Conservation (phyloP, 108 stramenopile genomes). For the Bacterosira constricta region DNA sequence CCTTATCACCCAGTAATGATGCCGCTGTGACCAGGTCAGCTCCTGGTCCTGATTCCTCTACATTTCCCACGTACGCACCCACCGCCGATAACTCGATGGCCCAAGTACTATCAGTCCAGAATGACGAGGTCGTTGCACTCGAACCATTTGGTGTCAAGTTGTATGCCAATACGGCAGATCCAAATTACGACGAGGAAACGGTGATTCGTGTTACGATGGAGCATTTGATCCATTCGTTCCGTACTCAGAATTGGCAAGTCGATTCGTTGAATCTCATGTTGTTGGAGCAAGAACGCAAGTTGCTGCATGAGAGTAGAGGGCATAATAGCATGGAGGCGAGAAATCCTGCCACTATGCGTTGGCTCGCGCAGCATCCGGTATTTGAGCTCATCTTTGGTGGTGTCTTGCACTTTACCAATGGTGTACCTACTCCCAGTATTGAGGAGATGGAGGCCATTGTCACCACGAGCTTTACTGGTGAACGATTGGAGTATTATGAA, state of each 20-base stretch:
- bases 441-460: slow-evolving; percentile 22
- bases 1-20: not conserved
- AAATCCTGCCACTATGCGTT: not conserved
- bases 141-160: slow-evolving; percentile 25
- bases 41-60: not conserved
- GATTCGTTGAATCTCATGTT: slow-evolving; percentile 31
- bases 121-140: slow-evolving; percentile 5
- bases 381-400: slow-evolving; percentile 33
- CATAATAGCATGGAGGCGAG: not conserved
- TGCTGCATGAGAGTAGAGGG: not conserved
- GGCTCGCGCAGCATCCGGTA: not conserved
- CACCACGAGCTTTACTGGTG: slow-evolving; percentile 9
- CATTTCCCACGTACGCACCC: slow-evolving; percentile 19
- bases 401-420: slow-evolving; percentile 22
- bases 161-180: not conserved
- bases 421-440: slow-evolving; percentile 2
- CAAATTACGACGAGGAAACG: slow-evolving; percentile 16
- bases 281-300: slow-evolving; percentile 19
- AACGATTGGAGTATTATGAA: slow-evolving; percentile 27
- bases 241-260: slow-evolving; percentile 9
- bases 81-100: not conserved
- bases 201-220: slow-evolving; percentile 24
- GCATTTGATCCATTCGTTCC: slow-evolving; percentile 42
- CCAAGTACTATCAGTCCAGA: not conserved
- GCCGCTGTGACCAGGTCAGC: not conserved